Base-by-base conservation (phyloP, 108 stramenopile genomes). In the Skeletonema grethae region DNA sequence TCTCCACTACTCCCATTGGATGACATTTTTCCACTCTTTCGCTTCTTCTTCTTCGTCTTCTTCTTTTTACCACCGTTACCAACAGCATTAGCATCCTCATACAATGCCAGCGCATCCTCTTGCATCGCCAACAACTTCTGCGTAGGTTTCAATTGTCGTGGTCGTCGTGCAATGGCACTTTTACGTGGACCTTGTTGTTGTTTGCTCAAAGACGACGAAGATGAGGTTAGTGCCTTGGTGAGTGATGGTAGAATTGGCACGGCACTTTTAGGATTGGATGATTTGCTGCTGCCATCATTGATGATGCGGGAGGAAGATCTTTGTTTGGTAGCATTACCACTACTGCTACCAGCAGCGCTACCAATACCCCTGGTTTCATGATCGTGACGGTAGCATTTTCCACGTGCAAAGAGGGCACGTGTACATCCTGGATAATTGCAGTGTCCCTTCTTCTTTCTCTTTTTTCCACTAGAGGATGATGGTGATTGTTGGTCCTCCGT, bases 161-260 rank as follows among this genome's bases (percentile, higher is more conserved):
- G 73, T 2, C 73, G 73, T 61, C 73, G 61, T 0, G 73, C 65
- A 12, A 74, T 60, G 5, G 73, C 65, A 32, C 64, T 65, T 34
- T 59, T 74, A 28, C 73, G 65, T 57, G 39, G 46, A 48, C 18
- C 7, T 48, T 48, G 38, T 39, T 39, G 38, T 11, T 34, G 12
- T 28, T 28, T n/a, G n/a, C n/a, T n/a, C n/a, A n/a, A 28, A 1
- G 25, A 28, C 2, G 43, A 45, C 11, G 46, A 48, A 4, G 46
- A n/a, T 6, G 46, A 48, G n/a, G 46, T 48, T 2, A 48, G 18
- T 48, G 46, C 46, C 46, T 48, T 16, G 18, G 46, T 48, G 1
- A 48, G n/a, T n/a, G n/a, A n/a, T n/a, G n/a, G n/a, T n/a, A n/a
- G n/a, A n/a, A n/a, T n/a, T n/a, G n/a, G n/a, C n/a, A n/a, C n/a